Evolutionary conservation across 352 stramenopile genomes (phyloP).

Genomic region (Globisporangium spiculum): DNA sequence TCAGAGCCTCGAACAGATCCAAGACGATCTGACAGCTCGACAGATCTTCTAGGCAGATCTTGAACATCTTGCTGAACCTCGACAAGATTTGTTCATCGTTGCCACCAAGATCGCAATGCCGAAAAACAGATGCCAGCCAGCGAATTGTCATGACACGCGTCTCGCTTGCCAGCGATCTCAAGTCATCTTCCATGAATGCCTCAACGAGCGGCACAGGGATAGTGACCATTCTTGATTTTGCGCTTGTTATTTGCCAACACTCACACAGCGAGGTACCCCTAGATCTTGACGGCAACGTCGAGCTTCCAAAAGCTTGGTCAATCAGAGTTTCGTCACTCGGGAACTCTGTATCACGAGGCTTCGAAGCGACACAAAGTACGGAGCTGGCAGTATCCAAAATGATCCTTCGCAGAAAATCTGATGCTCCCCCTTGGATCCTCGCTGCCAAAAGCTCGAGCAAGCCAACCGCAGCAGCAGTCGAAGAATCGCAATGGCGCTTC

Average conservation of each 20-base stretch:
- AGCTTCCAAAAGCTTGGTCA: constrained; percentile 1
- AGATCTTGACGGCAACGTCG: not conserved
- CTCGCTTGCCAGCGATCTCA: constrained; percentile 7
- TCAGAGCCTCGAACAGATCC: constrained; percentile 12
- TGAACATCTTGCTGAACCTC: constrained; percentile 20
- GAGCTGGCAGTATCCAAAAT: constrained; percentile 34
- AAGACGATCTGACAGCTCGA: constrained; percentile 9
- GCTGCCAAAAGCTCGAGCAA: constrained; percentile 38
- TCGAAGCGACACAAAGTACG: constrained; percentile 31
- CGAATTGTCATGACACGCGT: constrained; percentile 25
- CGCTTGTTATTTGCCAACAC: constrained; percentile 5
- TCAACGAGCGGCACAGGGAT: constrained; percentile 36
- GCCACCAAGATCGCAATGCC: constrained; percentile 41
- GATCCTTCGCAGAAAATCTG: constrained; percentile 21
- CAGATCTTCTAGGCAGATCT: constrained; percentile 3
- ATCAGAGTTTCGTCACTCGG: not conserved
- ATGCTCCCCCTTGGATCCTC: constrained; percentile 32
- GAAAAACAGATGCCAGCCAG: constrained; percentile 33
- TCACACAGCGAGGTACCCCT: constrained; percentile 2
- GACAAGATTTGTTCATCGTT: constrained; percentile 21
- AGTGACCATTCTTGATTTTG: constrained; percentile 12
- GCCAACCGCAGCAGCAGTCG: constrained; percentile 35
- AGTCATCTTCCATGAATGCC: constrained; percentile 6
- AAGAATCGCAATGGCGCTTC: constrained; percentile 26
- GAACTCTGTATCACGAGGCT: not conserved